Conservation (phyloP, 495 filamentous ascomycete species). For the Cairneyella variabilis region DNA sequence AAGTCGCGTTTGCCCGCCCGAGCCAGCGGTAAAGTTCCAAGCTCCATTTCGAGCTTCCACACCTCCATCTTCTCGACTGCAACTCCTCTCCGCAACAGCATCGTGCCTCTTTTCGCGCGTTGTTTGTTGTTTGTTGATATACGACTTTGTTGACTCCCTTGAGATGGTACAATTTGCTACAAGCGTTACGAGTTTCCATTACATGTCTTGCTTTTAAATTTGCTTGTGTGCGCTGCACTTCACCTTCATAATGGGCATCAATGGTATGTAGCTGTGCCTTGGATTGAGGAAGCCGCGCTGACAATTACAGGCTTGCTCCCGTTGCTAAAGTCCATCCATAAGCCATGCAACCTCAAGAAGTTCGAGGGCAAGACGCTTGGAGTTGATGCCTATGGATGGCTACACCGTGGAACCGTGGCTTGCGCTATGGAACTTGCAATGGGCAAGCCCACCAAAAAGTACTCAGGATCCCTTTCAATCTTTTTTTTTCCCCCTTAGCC, state of each 20-base stretch:
- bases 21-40: too few relatives aligned
- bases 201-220: slow-evolving; percentile 17
- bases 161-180: background rate
- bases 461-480: slow-evolving; percentile 27
- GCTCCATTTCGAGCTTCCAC: too few relatives aligned
- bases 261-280: slow-evolving; percentile 19
- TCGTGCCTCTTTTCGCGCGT: too few relatives aligned
- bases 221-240: slow-evolving; percentile 15
- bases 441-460: slow-evolving; percentile 85
- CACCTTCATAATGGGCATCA: slow-evolving; percentile 26
- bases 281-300: slow-evolving; percentile 14
- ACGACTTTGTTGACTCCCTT: too few relatives aligned
- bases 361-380: slow-evolving; percentile 86
- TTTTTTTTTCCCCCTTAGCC: slow-evolving; percentile 12
- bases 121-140: too few relatives aligned
- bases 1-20: too few relatives aligned
- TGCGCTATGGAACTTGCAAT: slow-evolving; percentile 90
- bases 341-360: slow-evolving; percentile 78
- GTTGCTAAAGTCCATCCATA: slow-evolving; percentile 93
- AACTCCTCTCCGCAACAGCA: background rate
- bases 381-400: slow-evolving; percentile 96
- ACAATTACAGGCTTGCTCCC: slow-evolving; percentile 72
- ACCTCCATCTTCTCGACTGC: too few relatives aligned
- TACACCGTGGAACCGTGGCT: slow-evolving; percentile 87
- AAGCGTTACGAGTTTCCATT: slow-evolving; percentile 11